Evolutionary conservation across 805 yeast species (phyloP), one percentile per base, ranked within the genome.

Genomic region (Candida tibetensis): DNA sequence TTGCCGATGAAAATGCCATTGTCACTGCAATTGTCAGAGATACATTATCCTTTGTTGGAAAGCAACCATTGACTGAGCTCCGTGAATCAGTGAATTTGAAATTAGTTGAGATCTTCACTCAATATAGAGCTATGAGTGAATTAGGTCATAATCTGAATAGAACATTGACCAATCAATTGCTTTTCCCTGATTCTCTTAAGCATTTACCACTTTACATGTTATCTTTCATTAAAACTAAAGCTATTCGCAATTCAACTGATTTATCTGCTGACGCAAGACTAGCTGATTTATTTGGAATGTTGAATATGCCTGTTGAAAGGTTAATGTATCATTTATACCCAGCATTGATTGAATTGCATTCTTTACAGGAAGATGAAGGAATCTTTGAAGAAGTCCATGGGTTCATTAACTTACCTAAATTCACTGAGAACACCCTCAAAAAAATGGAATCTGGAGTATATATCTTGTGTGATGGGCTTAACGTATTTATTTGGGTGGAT

Each of bases 181-280:
- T 91, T 4, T 69, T 91, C 57, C 98, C 99, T 0, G 86, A 84
- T 31, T 77, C 91, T 7, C 66, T 93, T 49, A 77, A 78, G 41
- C 79, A 86, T 30, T 66, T 91, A 38, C 79, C 91, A 7, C 73
- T 81, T 50, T 79, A 76, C 49, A 55, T 85, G 34, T 68, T 89
- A 36, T 70, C 91, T 0, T 78, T 89, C 42, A 72, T 81, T 47
- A 93, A 91, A 56, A 57, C 84, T 1, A 72, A 69, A 37, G 79
- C 88, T 1, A 70, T 90, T 18, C 66, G 78, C 32, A 74, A 72
- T 14, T 58, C 72, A 4, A 62, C 72, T 6, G 64, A 72, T 8
- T 60, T 73, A 23, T 57, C 70, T 9, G 77, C 84, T 19, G 96
- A 93, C 57, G 54, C 75, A 2, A 74, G 95, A 40, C 70, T 86